Evolutionary conservation across 2,329 filamentous ascomycete species (phyloP), one percentile per base, ranked within the genome.

Genomic region (Colletotrichum incanum): DNA sequence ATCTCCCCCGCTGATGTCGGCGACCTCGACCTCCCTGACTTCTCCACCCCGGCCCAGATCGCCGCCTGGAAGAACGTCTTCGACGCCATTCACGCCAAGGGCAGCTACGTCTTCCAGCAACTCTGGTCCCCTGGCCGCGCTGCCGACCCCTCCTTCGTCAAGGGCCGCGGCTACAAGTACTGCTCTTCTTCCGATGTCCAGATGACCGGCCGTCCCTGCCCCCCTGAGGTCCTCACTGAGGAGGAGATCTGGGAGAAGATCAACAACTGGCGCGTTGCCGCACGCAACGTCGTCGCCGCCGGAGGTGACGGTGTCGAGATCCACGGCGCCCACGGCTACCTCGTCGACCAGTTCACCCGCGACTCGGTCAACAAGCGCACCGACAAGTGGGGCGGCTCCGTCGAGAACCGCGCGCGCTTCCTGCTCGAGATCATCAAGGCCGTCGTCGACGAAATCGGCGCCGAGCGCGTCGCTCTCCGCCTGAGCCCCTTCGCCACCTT

Each of bases 191-290:
- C 74, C 37, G 47, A 72, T 31, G 23, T 75, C 3, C 76, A 73
- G 49, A 65, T 80, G 74, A 76, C 76, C 9, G 78, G 78, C 0
- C 74, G 75, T 5, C 63, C 67, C 16, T 59, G 65, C 49, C 49
- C 59, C 20, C 71, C 71, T 6, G 71, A 73, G 9, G 39, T 67
- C 34, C 62, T 65, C 9, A 71, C 87, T 0, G 82, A 86, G 39
- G 80, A 85, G 2, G 90, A 93, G 43, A 93, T 93, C 68, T 84
- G 88, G 71, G 79, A 85, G 6, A 84, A 91, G 75, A 92, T 92
- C 80, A 79, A 79, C 12, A 86, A 86, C 0, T 93, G 85, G 81
- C 86, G 84, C 3, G 85, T 82, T 1, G 83, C 84, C 3, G 80
- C 84, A 1, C 82, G 84, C 71, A 80, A 87, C 23, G 85, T 91